phyloP scores from a whole-genome alignment of 2,329 filamentous ascomycete genomes.

The Penicillium olsonii region DNA sequence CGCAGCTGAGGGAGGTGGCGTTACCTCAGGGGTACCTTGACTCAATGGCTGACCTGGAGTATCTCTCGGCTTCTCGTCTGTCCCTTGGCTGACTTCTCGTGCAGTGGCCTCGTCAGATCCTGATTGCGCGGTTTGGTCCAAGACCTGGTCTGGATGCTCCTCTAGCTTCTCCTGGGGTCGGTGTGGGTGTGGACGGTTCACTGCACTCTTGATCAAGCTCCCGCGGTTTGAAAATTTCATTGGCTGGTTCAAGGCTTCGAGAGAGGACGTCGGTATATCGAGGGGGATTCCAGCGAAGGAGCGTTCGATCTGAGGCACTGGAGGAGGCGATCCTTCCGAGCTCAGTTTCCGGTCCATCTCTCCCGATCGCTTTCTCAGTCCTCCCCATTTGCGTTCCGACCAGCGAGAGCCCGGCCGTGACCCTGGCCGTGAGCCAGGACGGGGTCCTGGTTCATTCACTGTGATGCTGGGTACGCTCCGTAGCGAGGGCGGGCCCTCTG shows the following conservation, averaged over 20 bases:
- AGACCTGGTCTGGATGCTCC: conserved; percentile 8
- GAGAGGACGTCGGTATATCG: conserved; percentile 56
- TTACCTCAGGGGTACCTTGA: conserved; percentile 19
- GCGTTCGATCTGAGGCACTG: conserved; percentile 34
- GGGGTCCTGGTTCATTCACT: conserved; percentile 36
- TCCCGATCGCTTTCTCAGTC: conserved; percentile 36
- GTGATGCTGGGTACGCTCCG: conserved; percentile 44
- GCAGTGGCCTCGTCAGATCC: conserved; percentile 7
- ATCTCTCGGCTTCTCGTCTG: conserved; percentile 7
- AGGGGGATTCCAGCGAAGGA: conserved; percentile 54
- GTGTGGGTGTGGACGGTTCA: conserved; percentile 34
- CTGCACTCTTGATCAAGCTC: conserved; percentile 58
- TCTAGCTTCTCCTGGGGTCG: conserved; percentile 23
- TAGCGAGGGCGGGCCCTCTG: conserved; percentile 30
- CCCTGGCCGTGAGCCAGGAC: conserved; percentile 31
- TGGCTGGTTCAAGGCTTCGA: conserved; percentile 55
- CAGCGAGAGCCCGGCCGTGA: conserved; percentile 44
- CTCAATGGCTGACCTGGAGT: conserved; percentile 7
- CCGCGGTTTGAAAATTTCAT: conserved; percentile 63
- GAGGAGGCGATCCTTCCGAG: conserved; percentile 34
- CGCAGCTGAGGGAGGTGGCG: conserved; percentile 10
- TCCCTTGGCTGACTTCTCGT: conserved; percentile 6
- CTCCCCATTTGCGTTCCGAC: conserved; percentile 47
- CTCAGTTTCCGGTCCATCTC: conserved; percentile 33
- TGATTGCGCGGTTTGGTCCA: conserved; percentile 6